Conservation (phyloP, 2,329 filamentous ascomycete species). For the Curvularia sp. region DNA sequence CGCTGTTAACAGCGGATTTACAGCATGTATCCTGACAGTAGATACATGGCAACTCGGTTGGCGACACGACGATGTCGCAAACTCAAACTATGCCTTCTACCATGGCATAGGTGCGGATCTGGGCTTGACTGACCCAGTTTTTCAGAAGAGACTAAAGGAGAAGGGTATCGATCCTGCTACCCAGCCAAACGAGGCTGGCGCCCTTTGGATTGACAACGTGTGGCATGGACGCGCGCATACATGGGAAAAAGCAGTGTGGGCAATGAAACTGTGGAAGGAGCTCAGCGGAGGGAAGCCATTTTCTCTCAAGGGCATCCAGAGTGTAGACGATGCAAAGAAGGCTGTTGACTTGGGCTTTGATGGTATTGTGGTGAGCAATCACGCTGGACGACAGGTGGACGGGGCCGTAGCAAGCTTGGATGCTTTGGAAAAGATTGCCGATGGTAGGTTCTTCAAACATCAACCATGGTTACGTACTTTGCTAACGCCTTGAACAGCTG, state of each 20-base stretch:
- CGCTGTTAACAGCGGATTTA: conserved; percentile 62
- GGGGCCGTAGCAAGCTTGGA: conserved; percentile 66
- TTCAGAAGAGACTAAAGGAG: conserved; percentile 60
- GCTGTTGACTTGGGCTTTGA: conserved; percentile 68
- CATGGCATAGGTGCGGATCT: conserved; percentile 65
- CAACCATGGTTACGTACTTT: background rate
- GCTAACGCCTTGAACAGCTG: conserved; percentile 41
- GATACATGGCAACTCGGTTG: conserved; percentile 71
- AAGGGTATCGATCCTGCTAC: conserved; percentile 61
- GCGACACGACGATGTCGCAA: conserved; percentile 65
- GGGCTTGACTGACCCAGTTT: conserved; percentile 66
- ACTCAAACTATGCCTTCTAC: conserved; percentile 69
- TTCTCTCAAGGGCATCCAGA: conserved; percentile 74
- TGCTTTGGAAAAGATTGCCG: conserved; percentile 65
- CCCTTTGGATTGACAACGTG: conserved; percentile 69
- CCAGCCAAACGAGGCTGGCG: conserved; percentile 61
- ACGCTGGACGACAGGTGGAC: conserved; percentile 72
- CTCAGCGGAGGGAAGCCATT: conserved; percentile 64
- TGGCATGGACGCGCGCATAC: conserved; percentile 68
- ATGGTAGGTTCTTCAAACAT: conserved; percentile 46
- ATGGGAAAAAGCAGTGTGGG: conserved; percentile 73
- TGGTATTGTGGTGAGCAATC: conserved; percentile 73
- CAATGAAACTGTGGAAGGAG: conserved; percentile 64
- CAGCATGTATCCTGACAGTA: conserved; percentile 65
- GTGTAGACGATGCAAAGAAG: conserved; percentile 66